Evolutionary conservation across 306 rosid genomes (phyloP).

Genomic region (Cyclanthera cordifolia): DNA sequence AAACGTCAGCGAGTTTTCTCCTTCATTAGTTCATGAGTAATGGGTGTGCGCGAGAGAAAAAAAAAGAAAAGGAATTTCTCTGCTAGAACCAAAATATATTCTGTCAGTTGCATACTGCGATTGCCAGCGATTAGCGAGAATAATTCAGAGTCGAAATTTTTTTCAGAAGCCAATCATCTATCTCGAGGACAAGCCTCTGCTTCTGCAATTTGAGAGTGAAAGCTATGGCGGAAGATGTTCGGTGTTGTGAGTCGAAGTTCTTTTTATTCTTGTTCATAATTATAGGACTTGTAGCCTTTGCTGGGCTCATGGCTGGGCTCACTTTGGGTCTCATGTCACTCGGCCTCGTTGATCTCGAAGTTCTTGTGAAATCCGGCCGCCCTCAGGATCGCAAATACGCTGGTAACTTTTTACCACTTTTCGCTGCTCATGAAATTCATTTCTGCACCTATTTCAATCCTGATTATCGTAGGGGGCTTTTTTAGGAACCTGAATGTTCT

Average conservation of each 20-base stretch:
- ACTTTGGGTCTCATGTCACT: slow-evolving; percentile 96
- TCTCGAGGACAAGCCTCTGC: slow-evolving; percentile 6
- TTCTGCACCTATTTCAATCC: not conserved
- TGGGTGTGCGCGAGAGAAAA: not conserved
- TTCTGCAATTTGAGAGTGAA: not conserved
- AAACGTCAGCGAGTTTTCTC: not conserved
- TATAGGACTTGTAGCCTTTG: slow-evolving; percentile 60
- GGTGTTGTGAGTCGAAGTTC: slow-evolving; percentile 59
- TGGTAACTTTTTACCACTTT: slow-evolving; percentile 16
- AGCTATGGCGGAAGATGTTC: slow-evolving; percentile 44
- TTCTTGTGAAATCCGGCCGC: slow-evolving; percentile 87
- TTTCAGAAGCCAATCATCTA: slow-evolving; percentile 8
- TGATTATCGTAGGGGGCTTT: not conserved
- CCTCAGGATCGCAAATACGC: slow-evolving; percentile 89
- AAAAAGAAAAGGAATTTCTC: not conserved
- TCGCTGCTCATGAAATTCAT: not conserved
- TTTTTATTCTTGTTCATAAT: slow-evolving; percentile 35
- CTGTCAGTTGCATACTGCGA: slow-evolving; percentile 3
- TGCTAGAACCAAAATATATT: too few species aligned
- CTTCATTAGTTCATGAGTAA: not conserved
- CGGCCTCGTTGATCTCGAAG: slow-evolving; percentile 95
- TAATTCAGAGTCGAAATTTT: not conserved
- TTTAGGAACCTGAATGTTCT: not conserved
- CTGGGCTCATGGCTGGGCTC: slow-evolving; percentile 95
- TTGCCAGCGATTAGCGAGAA: not conserved